A percentile compares a stretch with the other conserved stretches of the same genome.
Evolutionary conservation across 176 grass and related monocot genomes (phyloP).

Genomic region (Sorghum bicolor): Sorghum_bicolor_NCBIv3 NC_012873.2:60945001-60945500

Average conservation of each 20-base stretch:
- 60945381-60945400: constrained; percentile 27
- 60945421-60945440: constrained; percentile 70
- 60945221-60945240: constrained; percentile 60
- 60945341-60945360: not conserved
- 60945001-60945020: not conserved
- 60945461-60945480: constrained; percentile 75
- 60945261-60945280: constrained; percentile 47
- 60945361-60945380: not conserved
- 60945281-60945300: constrained; percentile 56
- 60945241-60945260: constrained; percentile 51
- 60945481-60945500: constrained; percentile 83
- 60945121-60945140: not conserved
- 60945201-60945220: constrained; percentile 5
- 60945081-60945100: not conserved
- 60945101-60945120: not conserved
- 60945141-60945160: constrained; percentile 19
- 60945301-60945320: constrained; percentile 21
- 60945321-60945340: constrained; percentile 5
- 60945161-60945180: not conserved
- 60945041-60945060: not conserved
- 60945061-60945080: not conserved
- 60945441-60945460: constrained; percentile 90
- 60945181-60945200: not conserved
- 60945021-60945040: not conserved
- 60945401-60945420: constrained; percentile 77